phyloP scores from a whole-genome alignment of 805 yeast species.

The Pichia heedii region DNA sequence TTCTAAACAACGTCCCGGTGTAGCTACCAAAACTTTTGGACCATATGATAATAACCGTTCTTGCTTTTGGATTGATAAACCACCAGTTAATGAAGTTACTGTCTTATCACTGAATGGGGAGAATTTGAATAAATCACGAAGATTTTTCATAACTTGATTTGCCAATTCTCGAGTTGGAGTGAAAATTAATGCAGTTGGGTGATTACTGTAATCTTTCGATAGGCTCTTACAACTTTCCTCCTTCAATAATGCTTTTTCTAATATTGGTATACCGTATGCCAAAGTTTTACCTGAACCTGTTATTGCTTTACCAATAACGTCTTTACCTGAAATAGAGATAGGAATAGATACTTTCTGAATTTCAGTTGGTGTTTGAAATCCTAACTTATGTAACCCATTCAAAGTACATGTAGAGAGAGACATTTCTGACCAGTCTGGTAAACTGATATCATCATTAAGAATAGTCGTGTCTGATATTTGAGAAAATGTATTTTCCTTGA shows the following conservation, averaged over 20 bases:
- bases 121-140: constrained; percentile 44
- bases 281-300: constrained; percentile 97
- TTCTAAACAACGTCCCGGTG: constrained; percentile 91
- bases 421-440: constrained; percentile 54
- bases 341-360: constrained; percentile 78
- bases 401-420: constrained; percentile 47
- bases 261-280: constrained; percentile 89
- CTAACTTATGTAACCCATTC: constrained; percentile 49
- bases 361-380: constrained; percentile 67
- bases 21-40: constrained; percentile 81
- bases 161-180: constrained; percentile 97
- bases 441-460: constrained; percentile 29
- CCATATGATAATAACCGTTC: constrained; percentile 64
- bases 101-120: constrained; percentile 40
- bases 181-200: constrained; percentile 70
- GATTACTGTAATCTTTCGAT: constrained; percentile 17
- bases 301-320: constrained; percentile 90
- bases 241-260: constrained; percentile 49
- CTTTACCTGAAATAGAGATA: constrained; percentile 58
- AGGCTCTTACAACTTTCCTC: not conserved
- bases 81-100: constrained; percentile 83
- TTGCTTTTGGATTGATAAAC: constrained; percentile 89
- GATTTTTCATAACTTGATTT: constrained; percentile 81
- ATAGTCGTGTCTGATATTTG: constrained; percentile 8
- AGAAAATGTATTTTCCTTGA: constrained; percentile 13